Evolutionary conservation across 2,329 filamentous ascomycete genomes (phyloP), one percentile per base, ranked within the genome.

Genomic region (Pezicula radicicola): DNA sequence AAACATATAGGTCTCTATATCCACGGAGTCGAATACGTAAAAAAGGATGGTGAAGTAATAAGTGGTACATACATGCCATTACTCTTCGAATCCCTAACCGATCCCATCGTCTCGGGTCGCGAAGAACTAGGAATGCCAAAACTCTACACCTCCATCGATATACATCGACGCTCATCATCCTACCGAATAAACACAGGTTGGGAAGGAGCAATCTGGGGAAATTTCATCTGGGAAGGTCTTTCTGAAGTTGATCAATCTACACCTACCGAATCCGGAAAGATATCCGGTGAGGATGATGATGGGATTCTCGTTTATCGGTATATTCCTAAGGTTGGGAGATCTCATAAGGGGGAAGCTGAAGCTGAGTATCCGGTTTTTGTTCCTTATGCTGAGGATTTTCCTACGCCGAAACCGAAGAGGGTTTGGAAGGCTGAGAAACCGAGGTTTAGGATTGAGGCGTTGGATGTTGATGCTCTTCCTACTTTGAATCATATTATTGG

Each of bases 111-210:
- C 0, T 78, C 76, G 2, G 69, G 78, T 0, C 65, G 79, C 2
- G 80, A 83, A 45, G 80, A 82, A 58, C 68, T 81, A 1, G 79
- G 79, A 1, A 78, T 81, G 72, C 78, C 79, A 1, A 83, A 82
- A 63, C 54, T 80, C 0, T 79, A 4, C 81, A 21, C 41, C 10
- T 28, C 48, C 15, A 35, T 1, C 79, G 81, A 56, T 76, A 81
- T 57, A 72, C 66, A 47, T 63, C 48, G 68, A 79, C 0, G 82
- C 85, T 54, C 78, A 81, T 0, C 83, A 85, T 41, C 61, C 83
- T 1, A 78, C 76, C 65, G 30, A 63, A 64, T 6, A 36, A 57
- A 43, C 62, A 66, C n/a, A 70, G 65, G 0, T 72, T 75, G 73
- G 73, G 60, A 71, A 45, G 72, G 71, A 0, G 63, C 68, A 12